A percentile compares a stretch with the other conserved stretches of the same genome.
These are phyloP conservation scores for Alternaria rosae DNA, from an alignment of 2,329 filamentous ascomycete species.

Conservation along the genomic window DNA sequence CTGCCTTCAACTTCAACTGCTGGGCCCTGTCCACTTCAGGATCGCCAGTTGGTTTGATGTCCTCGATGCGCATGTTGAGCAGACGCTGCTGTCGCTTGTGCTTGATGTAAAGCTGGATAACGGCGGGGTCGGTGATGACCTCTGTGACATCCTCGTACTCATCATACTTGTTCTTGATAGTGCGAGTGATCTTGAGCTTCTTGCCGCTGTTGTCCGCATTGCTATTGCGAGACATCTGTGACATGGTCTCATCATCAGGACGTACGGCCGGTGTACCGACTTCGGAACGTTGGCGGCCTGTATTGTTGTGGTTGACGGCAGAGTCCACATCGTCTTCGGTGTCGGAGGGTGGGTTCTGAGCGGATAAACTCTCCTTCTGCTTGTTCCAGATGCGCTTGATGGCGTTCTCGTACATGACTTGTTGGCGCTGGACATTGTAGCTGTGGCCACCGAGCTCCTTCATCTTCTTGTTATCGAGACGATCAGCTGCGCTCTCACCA, in stretches of 20 bases:
- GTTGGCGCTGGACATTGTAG: conserved; percentile 96
- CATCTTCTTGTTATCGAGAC: conserved; percentile 77
- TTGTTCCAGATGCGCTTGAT: conserved; percentile 93
- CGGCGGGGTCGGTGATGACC: conserved; percentile 72
- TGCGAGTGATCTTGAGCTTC: conserved; percentile 76
- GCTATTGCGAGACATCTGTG: conserved; percentile 59
- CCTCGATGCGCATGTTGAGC: conserved; percentile 74
- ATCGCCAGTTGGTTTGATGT: conserved; percentile 70
- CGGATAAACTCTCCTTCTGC: conserved; percentile 80
- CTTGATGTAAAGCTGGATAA: conserved; percentile 89
- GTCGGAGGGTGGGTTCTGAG: conserved; percentile 77
- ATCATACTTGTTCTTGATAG: conserved; percentile 68
- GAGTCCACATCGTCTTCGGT: conserved; percentile 69
- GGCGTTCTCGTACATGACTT: conserved; percentile 88
- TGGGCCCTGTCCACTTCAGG: conserved; percentile 70
- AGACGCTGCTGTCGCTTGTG: conserved; percentile 75
- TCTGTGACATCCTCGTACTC: conserved; percentile 60
- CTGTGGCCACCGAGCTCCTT: conserved; percentile 83
- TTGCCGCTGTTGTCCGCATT: conserved; percentile 70
- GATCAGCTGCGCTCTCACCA: conserved; percentile 86
- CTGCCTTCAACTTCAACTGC: conserved; percentile 70
- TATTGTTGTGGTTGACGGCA: conserved; percentile 54
- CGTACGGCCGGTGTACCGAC: conserved; percentile 64
- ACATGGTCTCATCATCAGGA: conserved; percentile 73
- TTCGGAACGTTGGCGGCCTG: conserved; percentile 64